phyloP scores from a whole-genome alignment of 805 yeast species.

The Metschnikowia hibisci region DNA sequence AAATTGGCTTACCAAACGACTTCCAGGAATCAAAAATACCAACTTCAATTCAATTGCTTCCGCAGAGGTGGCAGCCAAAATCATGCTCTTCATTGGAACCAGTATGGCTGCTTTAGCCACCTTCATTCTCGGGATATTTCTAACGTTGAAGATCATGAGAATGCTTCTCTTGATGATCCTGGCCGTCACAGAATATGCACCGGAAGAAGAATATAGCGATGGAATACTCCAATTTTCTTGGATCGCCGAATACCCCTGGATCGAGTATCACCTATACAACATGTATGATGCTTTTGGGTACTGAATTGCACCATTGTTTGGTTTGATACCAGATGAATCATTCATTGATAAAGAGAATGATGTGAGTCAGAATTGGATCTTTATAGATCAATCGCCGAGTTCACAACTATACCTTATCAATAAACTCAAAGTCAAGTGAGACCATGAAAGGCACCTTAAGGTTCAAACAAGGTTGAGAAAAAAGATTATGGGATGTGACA shows the following conservation, averaged over 20 bases:
- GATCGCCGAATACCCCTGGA: slow-evolving; percentile 14
- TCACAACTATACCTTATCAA: too few species aligned
- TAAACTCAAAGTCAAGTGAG: too few species aligned
- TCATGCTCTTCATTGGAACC: neutral
- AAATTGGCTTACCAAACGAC: neutral
- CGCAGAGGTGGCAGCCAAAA: neutral
- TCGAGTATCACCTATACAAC: slow-evolving; percentile 16
- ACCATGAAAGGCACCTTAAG: too few species aligned
- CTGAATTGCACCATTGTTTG: too few species aligned
- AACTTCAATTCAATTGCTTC: neutral
- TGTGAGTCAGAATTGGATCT: too few species aligned
- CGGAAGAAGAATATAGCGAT: neutral
- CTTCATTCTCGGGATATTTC: neutral
- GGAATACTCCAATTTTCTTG: slow-evolving; percentile 8
- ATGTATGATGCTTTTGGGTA: slow-evolving; percentile 12
- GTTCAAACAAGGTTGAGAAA: too few species aligned
- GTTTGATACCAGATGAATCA: too few species aligned
- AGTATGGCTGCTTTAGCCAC: neutral
- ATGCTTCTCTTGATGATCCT: neutral
- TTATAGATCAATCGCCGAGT: too few species aligned
- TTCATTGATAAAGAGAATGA: too few species aligned
- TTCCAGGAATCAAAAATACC: neutral
- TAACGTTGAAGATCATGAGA: neutral
- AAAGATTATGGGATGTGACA: too few species aligned
- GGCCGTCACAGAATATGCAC: neutral